These are phyloP conservation scores for Lomentospora prolificans DNA, from an alignment of 2,329 filamentous ascomycete species.

Conservation along the genomic window DNA sequence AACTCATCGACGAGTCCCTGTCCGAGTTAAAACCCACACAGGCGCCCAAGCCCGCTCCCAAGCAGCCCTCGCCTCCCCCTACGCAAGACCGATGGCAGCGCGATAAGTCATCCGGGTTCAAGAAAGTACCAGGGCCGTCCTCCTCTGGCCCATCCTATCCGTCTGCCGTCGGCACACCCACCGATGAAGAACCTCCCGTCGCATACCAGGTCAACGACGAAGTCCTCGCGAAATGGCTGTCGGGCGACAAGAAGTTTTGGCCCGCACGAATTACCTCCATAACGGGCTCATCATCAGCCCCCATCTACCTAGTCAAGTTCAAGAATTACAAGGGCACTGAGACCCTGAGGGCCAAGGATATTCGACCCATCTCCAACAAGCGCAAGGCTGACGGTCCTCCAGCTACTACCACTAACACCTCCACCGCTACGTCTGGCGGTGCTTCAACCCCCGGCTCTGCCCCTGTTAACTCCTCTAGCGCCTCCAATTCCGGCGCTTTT, in stretches of 20 bases:
- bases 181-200: slow-evolving; percentile 43
- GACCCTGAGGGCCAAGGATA: slow-evolving; percentile 71
- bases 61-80: neutral
- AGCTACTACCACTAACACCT: slow-evolving; percentile 32
- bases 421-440: slow-evolving; percentile 21
- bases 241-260: slow-evolving; percentile 84
- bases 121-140: slow-evolving; percentile 39
- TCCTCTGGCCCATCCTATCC: slow-evolving; percentile 16
- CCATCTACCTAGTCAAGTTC: slow-evolving; percentile 92
- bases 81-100: neutral
- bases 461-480: slow-evolving; percentile 29
- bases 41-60: slow-evolving; percentile 23
- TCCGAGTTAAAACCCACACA: slow-evolving; percentile 58
- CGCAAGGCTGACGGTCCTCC: slow-evolving; percentile 76
- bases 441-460: slow-evolving; percentile 18
- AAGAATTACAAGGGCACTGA: slow-evolving; percentile 82
- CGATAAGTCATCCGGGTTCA: slow-evolving; percentile 53
- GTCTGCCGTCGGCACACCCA: slow-evolving; percentile 26
- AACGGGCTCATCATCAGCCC: slow-evolving; percentile 81
- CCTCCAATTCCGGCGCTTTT: slow-evolving; percentile 11
- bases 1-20: slow-evolving; percentile 68
- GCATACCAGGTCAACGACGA: slow-evolving; percentile 80
- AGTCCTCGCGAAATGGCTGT: slow-evolving; percentile 82
- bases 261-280: slow-evolving; percentile 87
- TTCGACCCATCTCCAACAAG: slow-evolving; percentile 71